Evolutionary conservation across 2,329 filamentous ascomycete genomes (phyloP), one percentile per base, ranked within the genome.

Genomic region (Rachicladosporium sp.): DNA sequence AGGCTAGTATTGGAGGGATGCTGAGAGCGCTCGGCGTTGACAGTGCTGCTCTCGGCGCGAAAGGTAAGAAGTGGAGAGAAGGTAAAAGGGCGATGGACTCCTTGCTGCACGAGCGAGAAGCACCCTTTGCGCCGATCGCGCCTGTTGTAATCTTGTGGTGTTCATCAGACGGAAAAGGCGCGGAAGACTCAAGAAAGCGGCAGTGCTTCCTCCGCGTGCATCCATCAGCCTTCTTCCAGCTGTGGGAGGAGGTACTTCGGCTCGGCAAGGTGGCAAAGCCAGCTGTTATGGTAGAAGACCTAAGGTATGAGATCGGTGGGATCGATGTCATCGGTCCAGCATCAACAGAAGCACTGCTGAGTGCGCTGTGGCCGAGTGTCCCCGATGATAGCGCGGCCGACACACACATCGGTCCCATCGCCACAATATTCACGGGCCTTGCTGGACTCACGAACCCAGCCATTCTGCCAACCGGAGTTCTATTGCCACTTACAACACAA

Each of bases 61-160:
- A 70, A 43, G 80, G 78, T 4, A 68, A 64, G 42, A 85, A 78
- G 57, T 94, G 87, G 88, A 76, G 75, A 55, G 52, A 61, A 33
- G 78, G 79, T 1, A 73, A 67, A 37, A 65, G 78, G 48, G 65
- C 59, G 30, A 73, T 76, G 59, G 66, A 70, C 44, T 68, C 69
- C 1, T 80, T 76, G 71, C 47, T 71, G 1, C 67, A 70, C 55
- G 74, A 79, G 50, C 63, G 62, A 42, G 70, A 76, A 43, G 66
- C 65, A 15, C 65, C 64, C 11, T 67, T 68, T n/a, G 54, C 51
- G 36, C 66, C 71, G 3, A 80, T 94, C 45, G 80, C 82, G 8
- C 83, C 80, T 8, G 76, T 78, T 3, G 81, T 75, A 0, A 62
- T 93, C 23, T 61, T 94, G 9, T 94, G 87, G 86, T 80, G 80